Percentiles rank a stretch among this genome's conserved stretches.
phyloP scores from a whole-genome alignment of 2,329 filamentous ascomycete genomes.

The Microthyrium microscopicum region DNA sequence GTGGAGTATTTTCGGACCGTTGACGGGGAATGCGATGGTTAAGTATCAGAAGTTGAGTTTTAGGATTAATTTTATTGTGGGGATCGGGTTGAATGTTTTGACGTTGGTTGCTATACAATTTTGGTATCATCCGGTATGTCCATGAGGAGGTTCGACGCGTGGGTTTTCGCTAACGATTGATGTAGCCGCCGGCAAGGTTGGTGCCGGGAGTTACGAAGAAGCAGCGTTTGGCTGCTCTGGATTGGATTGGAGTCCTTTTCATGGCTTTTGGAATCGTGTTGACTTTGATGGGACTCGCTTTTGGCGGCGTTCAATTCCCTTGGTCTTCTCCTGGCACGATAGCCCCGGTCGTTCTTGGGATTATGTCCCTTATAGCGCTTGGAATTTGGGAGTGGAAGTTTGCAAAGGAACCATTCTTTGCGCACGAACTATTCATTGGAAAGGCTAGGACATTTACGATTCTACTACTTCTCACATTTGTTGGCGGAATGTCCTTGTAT shows the following conservation, averaged over 20 bases:
- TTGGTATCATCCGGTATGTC: slow-evolving; percentile 6
- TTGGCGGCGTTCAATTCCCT: slow-evolving; percentile 5
- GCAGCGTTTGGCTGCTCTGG: slow-evolving; percentile 2
- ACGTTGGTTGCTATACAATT: not conserved
- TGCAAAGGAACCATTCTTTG: slow-evolving; percentile 7
- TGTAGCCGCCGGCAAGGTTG: not conserved
- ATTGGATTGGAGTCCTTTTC: slow-evolving; percentile 7
- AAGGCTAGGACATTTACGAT: slow-evolving; percentile 6
- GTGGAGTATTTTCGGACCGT: slow-evolving; percentile 7
- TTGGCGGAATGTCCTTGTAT: slow-evolving; percentile 8
- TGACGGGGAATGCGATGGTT: slow-evolving; percentile 8
- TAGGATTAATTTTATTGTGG: slow-evolving; percentile 7
- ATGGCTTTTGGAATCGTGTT: slow-evolving; percentile 5
- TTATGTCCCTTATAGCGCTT: slow-evolving; percentile 1
- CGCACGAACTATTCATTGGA: slow-evolving; percentile 8
- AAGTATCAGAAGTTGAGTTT: slow-evolving; percentile 4
- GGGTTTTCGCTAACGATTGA: not conserved
- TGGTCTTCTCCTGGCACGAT: slow-evolving; percentile 6
- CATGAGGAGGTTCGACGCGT: not conserved
- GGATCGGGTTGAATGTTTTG: slow-evolving; percentile 3
- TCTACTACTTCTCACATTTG: slow-evolving; percentile 7
- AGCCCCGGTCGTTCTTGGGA: slow-evolving; percentile 5
- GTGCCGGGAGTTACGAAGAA: not conserved
- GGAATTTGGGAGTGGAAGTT: slow-evolving; percentile 8
- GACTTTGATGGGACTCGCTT: slow-evolving; percentile 5